Evolutionary conservation across 805 yeast species (phyloP), one percentile per base, ranked within the genome.

Genomic region (Candida sonorensis): DNA sequence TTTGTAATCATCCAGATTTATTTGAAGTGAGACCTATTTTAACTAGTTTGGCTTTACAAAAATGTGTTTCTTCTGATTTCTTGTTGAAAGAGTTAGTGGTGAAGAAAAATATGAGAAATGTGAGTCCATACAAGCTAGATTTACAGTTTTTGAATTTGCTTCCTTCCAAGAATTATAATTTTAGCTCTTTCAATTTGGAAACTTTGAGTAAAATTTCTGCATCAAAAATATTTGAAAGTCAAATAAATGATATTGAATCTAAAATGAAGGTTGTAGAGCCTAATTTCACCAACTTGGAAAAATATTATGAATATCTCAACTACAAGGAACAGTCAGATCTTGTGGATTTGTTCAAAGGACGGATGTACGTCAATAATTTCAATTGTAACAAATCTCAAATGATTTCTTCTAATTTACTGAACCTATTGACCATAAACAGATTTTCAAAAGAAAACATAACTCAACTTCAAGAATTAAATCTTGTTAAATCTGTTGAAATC

Each of bases 1-100:
- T 88, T 18, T 87, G 97, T 62, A 88, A 88, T 49, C 97, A 88
- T 57, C 96, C 96, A 0, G 97, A 92, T 61, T 61, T 92, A 38
- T 94, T 92, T 60, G 98, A 92, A 55, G 96, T 88, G 6, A 68
- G 98, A 37, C 97, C 97, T 1, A 84, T 92, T 43, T 72, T 84
- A 25, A 92, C 98, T 0, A 88, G 97, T 2, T 79, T 85, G 52
- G 82, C 90, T 0, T 64, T 87, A 65, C 74, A 75, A 3, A 65
- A 66, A 29, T 73, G 86, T 1, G 86, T 83, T 5, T 61, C 70
- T 3, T 59, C 75, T 1, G 53, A 62, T 6, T 84, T 64, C 48
- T 55, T 56, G 16, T 42, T 55, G 10, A 59, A 62, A 18, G 75
- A 72, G 33, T 40, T 61, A 26, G 38, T 64, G 26, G 54, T 72